These are phyloP conservation scores for Candida verbasci DNA, from an alignment of 805 yeast genomes.

Conservation along the genomic window DNA sequence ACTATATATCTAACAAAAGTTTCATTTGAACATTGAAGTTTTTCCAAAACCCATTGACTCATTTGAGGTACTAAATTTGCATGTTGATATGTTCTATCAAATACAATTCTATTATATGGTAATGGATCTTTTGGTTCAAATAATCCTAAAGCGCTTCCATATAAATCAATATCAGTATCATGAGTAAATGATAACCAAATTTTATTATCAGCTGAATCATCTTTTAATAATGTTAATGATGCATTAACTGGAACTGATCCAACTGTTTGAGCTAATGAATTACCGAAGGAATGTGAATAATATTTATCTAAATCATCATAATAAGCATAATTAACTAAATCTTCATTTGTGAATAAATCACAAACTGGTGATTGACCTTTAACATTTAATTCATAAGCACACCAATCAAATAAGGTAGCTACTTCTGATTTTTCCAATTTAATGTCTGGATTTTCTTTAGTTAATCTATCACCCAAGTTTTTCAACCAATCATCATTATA, in stretches of 20 bases:
- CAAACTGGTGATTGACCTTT: conserved; percentile 62
- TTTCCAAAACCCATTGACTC: conserved; percentile 48
- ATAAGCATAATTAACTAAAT: conserved; percentile 59
- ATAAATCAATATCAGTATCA: conserved; percentile 58
- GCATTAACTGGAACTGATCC: conserved; percentile 52
- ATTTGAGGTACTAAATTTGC: conserved; percentile 56
- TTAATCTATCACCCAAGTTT: conserved; percentile 54
- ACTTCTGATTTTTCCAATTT: conserved; percentile 49
- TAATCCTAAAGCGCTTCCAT: conserved; percentile 58
- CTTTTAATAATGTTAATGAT: conserved; percentile 39
- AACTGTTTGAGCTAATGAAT: conserved; percentile 48
- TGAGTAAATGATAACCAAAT: conserved; percentile 67
- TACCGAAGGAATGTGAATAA: conserved; percentile 59
- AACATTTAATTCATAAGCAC: conserved; percentile 70
- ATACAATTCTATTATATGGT: conserved; percentile 28
- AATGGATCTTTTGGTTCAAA: conserved; percentile 35
- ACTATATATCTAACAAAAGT: conserved; percentile 44
- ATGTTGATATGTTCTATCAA: conserved; percentile 19
- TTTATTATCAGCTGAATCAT: conserved; percentile 35
- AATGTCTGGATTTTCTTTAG: conserved; percentile 46
- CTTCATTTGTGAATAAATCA: conserved; percentile 56
- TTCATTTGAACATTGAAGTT: conserved; percentile 39
- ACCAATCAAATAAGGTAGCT: conserved; percentile 47
- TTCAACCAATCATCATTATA: conserved; percentile 39
- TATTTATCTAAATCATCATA: conserved; percentile 51